Evolutionary conservation across 1,139 yeast species (phyloP), one percentile per base, ranked within the genome.

Genomic region (Komagataea norvegica): DNA sequence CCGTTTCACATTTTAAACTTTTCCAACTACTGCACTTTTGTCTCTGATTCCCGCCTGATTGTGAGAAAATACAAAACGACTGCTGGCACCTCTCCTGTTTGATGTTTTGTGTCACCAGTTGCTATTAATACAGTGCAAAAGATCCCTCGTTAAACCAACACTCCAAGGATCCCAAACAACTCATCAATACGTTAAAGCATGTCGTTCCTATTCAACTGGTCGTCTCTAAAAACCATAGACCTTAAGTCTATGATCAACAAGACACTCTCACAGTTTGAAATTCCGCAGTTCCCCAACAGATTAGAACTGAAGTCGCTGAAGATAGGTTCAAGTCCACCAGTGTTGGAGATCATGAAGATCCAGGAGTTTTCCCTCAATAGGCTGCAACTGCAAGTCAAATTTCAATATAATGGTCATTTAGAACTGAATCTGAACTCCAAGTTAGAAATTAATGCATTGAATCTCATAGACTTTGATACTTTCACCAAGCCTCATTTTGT

Each of bases 141-240:
- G n/a, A n/a, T n/a, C n/a, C 14, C 14, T 25, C 14, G 10, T 25
- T 13, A 8, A 7, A 7, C 14, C 27, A 9, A 13, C 27, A 8
- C 27, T 10, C 27, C 8, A 25, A 25, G 14, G 8, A 25, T 7
- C 14, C 7, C 8, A 13, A 13, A 25, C 27, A 9, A 8, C 14
- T 7, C 8, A 8, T 25, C 8, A 8, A 9, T 9, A 9, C 14
- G n/a, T n/a, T n/a, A n/a, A 13, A 16, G 13, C 20, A 51, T 51
- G 56, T 51, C 56, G 4, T 52, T 52, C 40, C 34, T 51, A 13
- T 49, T 52, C 40, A 45, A 49, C 43, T 52, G 56, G 56, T n/a
- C 44, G 19, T 48, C 47, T 14, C 41, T 52, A 9, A 33, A 33
- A 6, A 10, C 28, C 4, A 23, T 46, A 18, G 54, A 51, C 29